Evolutionary conservation across 257 asterid species (phyloP), one percentile per base, ranked within the genome.

Genomic region (Solanum megistacrolobum): DNA sequence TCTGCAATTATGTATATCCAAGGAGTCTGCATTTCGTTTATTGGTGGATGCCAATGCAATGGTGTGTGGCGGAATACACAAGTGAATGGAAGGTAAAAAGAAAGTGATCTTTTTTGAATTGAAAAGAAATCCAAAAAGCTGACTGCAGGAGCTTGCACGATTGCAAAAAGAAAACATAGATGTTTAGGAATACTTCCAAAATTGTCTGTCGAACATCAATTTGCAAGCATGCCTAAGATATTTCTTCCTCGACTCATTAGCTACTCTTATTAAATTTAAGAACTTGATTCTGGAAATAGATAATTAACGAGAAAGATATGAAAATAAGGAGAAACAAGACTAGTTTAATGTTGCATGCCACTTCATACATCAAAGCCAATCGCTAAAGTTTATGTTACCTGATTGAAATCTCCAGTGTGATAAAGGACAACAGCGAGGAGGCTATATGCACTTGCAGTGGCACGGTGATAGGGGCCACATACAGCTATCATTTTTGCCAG

Each of bases 391-490:
- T 31, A 48, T 68, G 62, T 79, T 88, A 95, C 99, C 98, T 97
- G 99, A 94, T 97, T 94, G 91, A 97, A 96, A 83, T 97, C 99
- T 86, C 99, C 99, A 62, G 99, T 97, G 93, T 97, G 99, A 91
- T 97, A 97, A 91, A 97, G 94, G 88, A 97, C 99, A 90, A 97
- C 99, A 81, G 99, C 99, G 52, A 97, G 97, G 89, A 97, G 98
- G 92, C 99, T 97, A 90, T 97, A 97, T 62, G 99, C 99, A 92
- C 99, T 92, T 82, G 99, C 99, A 35, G 98, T 97, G 65, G 93
- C 92, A 86, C 99, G 98, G 91, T 97, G 98, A 91, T 94, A 96
- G 83, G 99, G 99, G 87, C 99, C 99, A 85, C 99, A 96, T 23
- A 97, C 99, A 83, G 99, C 97, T 83, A 97, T 94, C 98, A 97